Conservation (phyloP, 345 rosid species). For the Microthlaspi erraticum region DNA sequence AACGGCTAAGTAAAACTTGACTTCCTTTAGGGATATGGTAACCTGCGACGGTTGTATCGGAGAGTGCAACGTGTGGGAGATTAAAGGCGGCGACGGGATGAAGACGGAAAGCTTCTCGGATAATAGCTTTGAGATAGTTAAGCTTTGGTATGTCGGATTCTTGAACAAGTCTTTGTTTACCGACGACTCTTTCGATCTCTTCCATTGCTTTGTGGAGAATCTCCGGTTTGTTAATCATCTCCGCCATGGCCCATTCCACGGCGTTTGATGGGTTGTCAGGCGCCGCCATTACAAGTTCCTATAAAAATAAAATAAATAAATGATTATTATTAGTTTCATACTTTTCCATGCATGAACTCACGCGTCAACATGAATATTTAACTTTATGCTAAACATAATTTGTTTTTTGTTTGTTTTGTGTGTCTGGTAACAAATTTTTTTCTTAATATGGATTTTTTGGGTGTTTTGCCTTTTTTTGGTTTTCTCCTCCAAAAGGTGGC, state of each 20-base stretch:
- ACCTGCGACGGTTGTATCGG: slow-evolving; percentile 48
- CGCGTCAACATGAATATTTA: not conserved
- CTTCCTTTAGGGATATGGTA: slow-evolving; percentile 54
- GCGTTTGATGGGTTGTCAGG: slow-evolving; percentile 59
- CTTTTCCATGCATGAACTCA: slow-evolving; percentile 10
- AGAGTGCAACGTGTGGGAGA: slow-evolving; percentile 49
- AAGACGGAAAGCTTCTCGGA: slow-evolving; percentile 52
- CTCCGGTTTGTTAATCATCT: slow-evolving; percentile 55
- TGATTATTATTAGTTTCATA: slow-evolving; percentile 2
- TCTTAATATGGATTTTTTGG: not conserved
- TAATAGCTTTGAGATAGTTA: slow-evolving; percentile 49
- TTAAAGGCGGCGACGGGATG: slow-evolving; percentile 56
- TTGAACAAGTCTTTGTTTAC: slow-evolving; percentile 52
- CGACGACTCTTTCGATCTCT: slow-evolving; percentile 55
- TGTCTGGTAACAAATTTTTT: too few species aligned
- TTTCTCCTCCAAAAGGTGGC: too few species aligned
- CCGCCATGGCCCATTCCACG: slow-evolving; percentile 57
- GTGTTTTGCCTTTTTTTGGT: not conserved
- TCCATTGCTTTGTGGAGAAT: slow-evolving; percentile 48
- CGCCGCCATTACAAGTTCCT: slow-evolving; percentile 55
- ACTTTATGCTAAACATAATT: not conserved
- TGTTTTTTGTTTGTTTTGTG: not conserved
- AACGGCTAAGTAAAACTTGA: slow-evolving; percentile 51
- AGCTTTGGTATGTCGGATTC: slow-evolving; percentile 55
- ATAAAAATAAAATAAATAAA: not conserved